Evolutionary conservation across 2,329 filamentous ascomycete species (phyloP), one percentile per base, ranked within the genome.

Genomic region (Fusarium bulbicola): DNA sequence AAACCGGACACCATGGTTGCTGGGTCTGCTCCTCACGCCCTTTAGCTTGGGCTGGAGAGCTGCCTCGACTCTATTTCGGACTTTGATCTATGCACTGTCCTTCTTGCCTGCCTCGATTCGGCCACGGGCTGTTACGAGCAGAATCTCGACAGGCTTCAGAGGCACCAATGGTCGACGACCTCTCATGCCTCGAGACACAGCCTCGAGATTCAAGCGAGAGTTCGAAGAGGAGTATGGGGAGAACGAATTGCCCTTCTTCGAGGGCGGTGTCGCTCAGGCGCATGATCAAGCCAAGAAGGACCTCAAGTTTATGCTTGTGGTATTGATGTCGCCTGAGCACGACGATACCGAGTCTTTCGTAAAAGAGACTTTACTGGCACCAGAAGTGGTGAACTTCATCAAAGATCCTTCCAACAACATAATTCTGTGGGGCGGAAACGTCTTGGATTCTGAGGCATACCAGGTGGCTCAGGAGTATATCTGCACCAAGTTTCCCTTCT

Each of bases 151-250:
- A 7, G 86, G 88, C 4, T 83, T 87, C 66, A 85, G 88, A 66
- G 91, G 90, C 74, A 91, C 91, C 3, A 90, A 86, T 68, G 92
- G 92, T 8, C 89, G 95, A 39, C 88, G 94, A 74, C 89, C 94
- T 75, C 84, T 98, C 49, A 92, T 92, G 79, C 95, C 95, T 3
- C 90, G 93, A 63, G 96, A 99, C 79, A 95, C 94, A 2, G 95
- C 95, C 0, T 92, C 93, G 32, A 88, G 96, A 37, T 97, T 98
- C 81, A 93, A 94, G 78, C 90, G 95, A 14, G 95, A 98, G 77
- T 97, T 99, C 74, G 95, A 97, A 77, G 96, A 99, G 82, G 94
- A 97, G 77, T 96, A 98, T 79, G 95, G 94, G 1, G 83, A 86
- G 24, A 89, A 91, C 54, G 86, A 85, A 9, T 83, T 98, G 9